phyloP scores from a whole-genome alignment of 2,329 filamentous ascomycete species.

The Fusarium sp. region DNA sequence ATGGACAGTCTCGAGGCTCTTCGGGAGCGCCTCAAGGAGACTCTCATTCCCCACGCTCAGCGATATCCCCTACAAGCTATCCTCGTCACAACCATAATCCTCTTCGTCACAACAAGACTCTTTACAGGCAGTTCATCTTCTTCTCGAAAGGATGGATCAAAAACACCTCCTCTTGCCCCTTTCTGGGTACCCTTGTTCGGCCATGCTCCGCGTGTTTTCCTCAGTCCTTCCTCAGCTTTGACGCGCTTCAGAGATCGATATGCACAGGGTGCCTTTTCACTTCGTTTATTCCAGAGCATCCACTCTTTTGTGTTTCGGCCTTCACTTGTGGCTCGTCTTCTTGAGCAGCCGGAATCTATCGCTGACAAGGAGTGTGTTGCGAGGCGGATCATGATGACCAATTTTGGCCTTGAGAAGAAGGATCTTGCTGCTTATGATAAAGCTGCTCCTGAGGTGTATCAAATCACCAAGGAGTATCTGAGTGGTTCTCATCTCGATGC shows the following conservation, averaged over 20 bases:
- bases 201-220: conserved; percentile 46
- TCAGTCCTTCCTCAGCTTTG: conserved; percentile 44
- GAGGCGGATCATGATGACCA: conserved; percentile 42
- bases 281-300: conserved; percentile 45
- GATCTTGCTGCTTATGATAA: conserved; percentile 46
- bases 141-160: conserved; percentile 23
- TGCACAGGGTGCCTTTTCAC: conserved; percentile 48
- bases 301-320: conserved; percentile 50
- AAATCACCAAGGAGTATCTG: conserved; percentile 40
- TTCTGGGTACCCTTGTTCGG: conserved; percentile 51
- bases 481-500: conserved; percentile 38
- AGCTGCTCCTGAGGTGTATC: conserved; percentile 42
- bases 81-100: conserved; percentile 37
- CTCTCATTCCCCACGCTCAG: conserved; percentile 31
- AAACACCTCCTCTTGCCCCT: conserved; percentile 41
- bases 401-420: conserved; percentile 46
- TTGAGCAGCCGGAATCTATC: conserved; percentile 42
- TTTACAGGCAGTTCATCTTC: conserved; percentile 52
- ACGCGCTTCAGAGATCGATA: conserved; percentile 45
- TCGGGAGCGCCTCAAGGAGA: conserved; percentile 22
- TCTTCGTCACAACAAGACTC: conserved; percentile 41
- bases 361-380: conserved; percentile 42
- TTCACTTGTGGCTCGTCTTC: conserved; percentile 40
- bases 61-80: conserved; percentile 37
- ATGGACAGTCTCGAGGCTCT: conserved; percentile 30